Evolutionary conservation across 2,329 filamentous ascomycete species (phyloP).

Genomic region (Cladosporium austrohemisphaericum): DNA sequence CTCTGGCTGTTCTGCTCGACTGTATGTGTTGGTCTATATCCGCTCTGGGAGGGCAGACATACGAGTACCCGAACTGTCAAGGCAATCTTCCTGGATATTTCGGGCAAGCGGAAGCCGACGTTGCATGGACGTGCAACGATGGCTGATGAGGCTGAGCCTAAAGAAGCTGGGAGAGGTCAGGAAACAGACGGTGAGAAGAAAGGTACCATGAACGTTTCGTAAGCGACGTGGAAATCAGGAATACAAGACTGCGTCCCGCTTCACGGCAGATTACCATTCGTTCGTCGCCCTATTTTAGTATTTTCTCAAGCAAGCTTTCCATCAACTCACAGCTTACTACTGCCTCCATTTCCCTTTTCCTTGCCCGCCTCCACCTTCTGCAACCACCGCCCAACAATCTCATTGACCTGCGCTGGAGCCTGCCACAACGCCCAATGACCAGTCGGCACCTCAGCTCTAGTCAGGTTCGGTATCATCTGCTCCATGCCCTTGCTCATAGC

Average conservation of each 20-base stretch:
- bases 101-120: constrained; percentile 32
- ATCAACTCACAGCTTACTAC: constrained; percentile 41
- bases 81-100: constrained; percentile 60
- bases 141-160: constrained; percentile 23
- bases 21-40: constrained; percentile 73
- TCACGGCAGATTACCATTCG: no score
- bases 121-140: constrained; percentile 31
- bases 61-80: constrained; percentile 62
- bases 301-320: no score
- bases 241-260: no score
- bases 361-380: constrained; percentile 50
- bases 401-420: constrained; percentile 66
- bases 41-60: constrained; percentile 71
- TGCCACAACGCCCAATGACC: constrained; percentile 83
- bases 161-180: not conserved
- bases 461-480: constrained; percentile 60
- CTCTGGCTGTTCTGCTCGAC: constrained; percentile 57
- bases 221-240: no score
- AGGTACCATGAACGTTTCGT: not conserved
- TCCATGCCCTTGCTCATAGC: constrained; percentile 70
- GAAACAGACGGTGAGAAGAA: not conserved
- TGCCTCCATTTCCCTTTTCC: no score
- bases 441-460: constrained; percentile 61
- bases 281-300: no score
- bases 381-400: constrained; percentile 64